Base-by-base conservation (phyloP, 2,329 filamentous ascomycete genomes). In the Hymenoscyphus scutula region DNA sequence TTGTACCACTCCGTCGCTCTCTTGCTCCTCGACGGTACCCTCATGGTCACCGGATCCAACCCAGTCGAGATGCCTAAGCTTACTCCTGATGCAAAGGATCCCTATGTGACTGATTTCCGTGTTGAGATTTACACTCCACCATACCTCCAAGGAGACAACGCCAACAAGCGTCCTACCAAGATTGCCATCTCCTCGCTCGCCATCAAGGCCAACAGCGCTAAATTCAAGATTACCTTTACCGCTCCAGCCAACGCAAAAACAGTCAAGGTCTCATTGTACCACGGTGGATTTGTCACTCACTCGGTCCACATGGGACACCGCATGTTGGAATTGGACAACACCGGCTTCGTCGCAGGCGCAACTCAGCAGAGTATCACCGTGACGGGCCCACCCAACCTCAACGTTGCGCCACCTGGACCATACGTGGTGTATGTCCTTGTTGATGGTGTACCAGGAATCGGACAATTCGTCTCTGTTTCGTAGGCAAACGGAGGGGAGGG, bases 1-100 rank as follows among this genome's bases (percentile, higher is more conserved):
- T 76, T 88, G 38, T 88, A 88, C 74, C 85, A 88, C 72, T 84
- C 82, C 13, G 82, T 86, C 29, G 81, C 84, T 8, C 75, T 87
- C 13, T 76, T 87, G 6, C 76, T 87, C 4, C 77, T 84, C 6
- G 84, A 87, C 69, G 85, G 84, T 27, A 86, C 82, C 0, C 73
- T 87, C 7, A 77, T 87, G 72, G 76, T 87, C 60, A 79, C 84
- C 25, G 84, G 85, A 34, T 85, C 82, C 59, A 86, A 87, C 71
- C 85, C 85, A 1, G 81, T 85, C 30, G 79, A 87, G 69, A 80
- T 82, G 77, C 84, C 83, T 17, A 73, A 83, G 37, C 77, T 84
- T 11, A 69, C 74, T 15, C 68, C 81, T 8, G 74, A 77, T 59
- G 73, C 76, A 0, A 69, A 77, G 59, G 73, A 81, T 62, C 81